Conservation (phyloP, 1,284 basidiomycete genomes). For the Stereum hirsutum region DNA sequence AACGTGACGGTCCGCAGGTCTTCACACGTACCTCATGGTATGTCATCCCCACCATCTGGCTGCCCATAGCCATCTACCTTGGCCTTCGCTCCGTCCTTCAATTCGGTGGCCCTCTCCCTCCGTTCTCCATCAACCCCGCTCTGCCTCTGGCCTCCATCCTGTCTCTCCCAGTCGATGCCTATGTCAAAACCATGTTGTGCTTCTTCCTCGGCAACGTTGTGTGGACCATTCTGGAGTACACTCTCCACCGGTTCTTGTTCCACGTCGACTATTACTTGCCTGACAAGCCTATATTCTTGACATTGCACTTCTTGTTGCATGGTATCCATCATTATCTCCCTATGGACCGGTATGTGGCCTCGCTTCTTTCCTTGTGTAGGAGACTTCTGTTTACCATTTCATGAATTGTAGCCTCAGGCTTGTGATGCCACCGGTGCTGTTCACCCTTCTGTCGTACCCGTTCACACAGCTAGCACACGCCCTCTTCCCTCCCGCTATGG, state of each 20-base stretch:
- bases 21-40: slow-evolving; percentile 92
- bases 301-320: slow-evolving; percentile 90
- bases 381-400: slow-evolving; percentile 2
- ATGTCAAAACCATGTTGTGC: slow-evolving; percentile 46
- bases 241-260: slow-evolving; percentile 96
- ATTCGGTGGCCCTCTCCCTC: slow-evolving; percentile 61
- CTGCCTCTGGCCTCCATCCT: slow-evolving; percentile 41
- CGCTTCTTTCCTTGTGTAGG: not conserved
- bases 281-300: slow-evolving; percentile 73
- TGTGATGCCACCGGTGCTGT: slow-evolving; percentile 95
- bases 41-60: slow-evolving; percentile 89
- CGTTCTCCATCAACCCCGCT: slow-evolving; percentile 42
- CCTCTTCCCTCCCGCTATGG: slow-evolving; percentile 78
- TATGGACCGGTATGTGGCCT: slow-evolving; percentile 71
- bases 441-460: slow-evolving; percentile 72
- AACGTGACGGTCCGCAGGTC: slow-evolving; percentile 31
- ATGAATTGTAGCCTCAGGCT: slow-evolving; percentile 59
- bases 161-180: slow-evolving; percentile 35
- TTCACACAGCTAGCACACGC: slow-evolving; percentile 84
- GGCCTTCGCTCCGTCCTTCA: slow-evolving; percentile 77
- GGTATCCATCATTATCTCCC: slow-evolving; percentile 98
- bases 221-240: slow-evolving; percentile 96
- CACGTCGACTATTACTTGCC: slow-evolving; percentile 91
- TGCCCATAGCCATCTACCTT: slow-evolving; percentile 80
- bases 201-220: slow-evolving; percentile 81